Evolutionary conservation across 2,329 filamentous ascomycete species (phyloP).

Genomic region (Thermothelomyces thermophilus): DNA sequence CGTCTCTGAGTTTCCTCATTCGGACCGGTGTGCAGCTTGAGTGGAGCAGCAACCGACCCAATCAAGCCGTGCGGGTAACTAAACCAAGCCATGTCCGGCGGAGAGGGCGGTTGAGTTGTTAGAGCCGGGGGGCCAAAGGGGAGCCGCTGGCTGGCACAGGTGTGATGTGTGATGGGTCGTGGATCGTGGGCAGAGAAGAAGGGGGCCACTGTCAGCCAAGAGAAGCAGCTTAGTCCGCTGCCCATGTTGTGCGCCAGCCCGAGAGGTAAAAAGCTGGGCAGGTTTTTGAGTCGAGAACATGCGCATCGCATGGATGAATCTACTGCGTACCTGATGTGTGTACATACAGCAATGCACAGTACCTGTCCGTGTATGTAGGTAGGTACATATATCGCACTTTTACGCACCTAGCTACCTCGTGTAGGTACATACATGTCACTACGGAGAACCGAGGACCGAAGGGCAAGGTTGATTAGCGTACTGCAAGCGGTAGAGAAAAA

Average conservation of each 20-base stretch:
- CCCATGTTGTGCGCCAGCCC: slow-evolving; percentile 6
- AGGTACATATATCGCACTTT: no score
- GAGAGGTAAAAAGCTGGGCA: neutral
- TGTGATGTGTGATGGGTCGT: neutral
- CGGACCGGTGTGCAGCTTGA: slow-evolving; percentile 19
- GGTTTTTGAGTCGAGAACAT: neutral
- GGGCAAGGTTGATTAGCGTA: slow-evolving; percentile 10
- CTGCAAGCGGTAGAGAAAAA: neutral
- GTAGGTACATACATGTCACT: no score
- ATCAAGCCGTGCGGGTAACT: slow-evolving; percentile 19
- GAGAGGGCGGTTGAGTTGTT: slow-evolving; percentile 7
- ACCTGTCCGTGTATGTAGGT: no score
- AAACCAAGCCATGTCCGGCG: slow-evolving; percentile 12
- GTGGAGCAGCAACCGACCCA: slow-evolving; percentile 22
- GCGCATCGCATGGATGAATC: neutral
- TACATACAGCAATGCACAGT: no score
- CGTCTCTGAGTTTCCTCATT: slow-evolving; percentile 15
- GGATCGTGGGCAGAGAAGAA: slow-evolving; percentile 10
- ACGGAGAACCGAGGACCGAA: no score
- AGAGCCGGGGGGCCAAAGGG: slow-evolving; percentile 8
- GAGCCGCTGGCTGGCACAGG: slow-evolving; percentile 10
- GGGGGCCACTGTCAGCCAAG: slow-evolving; percentile 9
- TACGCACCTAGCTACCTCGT: no score
- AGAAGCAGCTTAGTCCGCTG: slow-evolving; percentile 5
- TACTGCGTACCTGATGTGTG: no score